Percentiles rank a stretch among this genome's conserved stretches.
Conservation (phyloP, 78 protist species). For the Dictyostelium brefeldianum region DNA sequence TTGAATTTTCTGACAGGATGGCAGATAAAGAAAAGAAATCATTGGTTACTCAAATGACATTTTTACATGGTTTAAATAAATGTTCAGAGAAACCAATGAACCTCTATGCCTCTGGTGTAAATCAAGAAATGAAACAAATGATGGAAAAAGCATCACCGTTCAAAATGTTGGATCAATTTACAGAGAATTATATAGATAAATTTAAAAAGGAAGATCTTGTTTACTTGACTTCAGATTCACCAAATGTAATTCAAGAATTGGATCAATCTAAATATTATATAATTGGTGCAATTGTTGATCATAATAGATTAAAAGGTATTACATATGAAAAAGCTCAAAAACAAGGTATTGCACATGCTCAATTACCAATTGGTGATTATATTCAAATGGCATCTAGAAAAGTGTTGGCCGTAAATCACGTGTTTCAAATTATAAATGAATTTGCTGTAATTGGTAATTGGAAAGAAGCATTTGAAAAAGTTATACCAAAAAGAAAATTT, state of each 20-base stretch:
- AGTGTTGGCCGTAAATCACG: conserved; percentile 88
- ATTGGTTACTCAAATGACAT: conserved; percentile 50
- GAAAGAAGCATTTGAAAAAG: conserved; percentile 70
- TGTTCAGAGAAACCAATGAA: conserved; percentile 36
- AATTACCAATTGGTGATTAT: conserved; percentile 85
- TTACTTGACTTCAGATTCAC: conserved; percentile 72
- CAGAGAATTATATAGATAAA: conserved; percentile 34
- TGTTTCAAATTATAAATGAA: conserved; percentile 81
- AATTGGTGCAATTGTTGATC: conserved; percentile 91
- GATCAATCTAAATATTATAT: conserved; percentile 82
- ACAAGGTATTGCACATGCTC: conserved; percentile 77
- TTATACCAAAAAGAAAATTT: conserved; percentile 80
- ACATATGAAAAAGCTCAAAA: conserved; percentile 53
- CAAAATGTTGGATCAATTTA: neutral
- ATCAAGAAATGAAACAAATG: neutral
- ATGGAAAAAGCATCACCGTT: conserved; percentile 40
- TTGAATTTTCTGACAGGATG: conserved; percentile 29
- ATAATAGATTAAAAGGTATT: conserved; percentile 84
- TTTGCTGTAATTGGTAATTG: conserved; percentile 50
- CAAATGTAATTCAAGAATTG: conserved; percentile 44
- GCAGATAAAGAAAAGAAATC: conserved; percentile 21
- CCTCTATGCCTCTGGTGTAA: conserved; percentile 7
- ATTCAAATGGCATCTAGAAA: conserved; percentile 69
- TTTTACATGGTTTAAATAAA: conserved; percentile 37
- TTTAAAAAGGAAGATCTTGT: conserved; percentile 43